phyloP scores from a whole-genome alignment of 176 grass and related monocot species.

The Juncus effusus region DNA sequence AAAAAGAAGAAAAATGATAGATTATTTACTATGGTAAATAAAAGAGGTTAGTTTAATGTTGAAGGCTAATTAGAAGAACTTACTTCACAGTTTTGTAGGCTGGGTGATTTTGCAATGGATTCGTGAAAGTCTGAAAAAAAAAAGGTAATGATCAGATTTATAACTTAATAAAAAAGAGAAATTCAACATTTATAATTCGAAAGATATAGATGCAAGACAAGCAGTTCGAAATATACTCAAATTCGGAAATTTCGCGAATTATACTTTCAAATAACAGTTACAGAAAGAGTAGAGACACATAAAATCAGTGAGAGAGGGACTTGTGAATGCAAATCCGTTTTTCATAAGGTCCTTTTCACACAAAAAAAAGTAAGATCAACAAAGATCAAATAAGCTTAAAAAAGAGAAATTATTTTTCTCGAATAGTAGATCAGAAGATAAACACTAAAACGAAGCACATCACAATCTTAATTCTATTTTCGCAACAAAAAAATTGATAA shows the following conservation, averaged over 20 bases:
- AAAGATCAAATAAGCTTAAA: constrained; percentile 21
- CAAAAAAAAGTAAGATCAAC: constrained; percentile 17
- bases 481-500: too few relatives aligned
- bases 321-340: not conserved
- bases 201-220: not conserved
- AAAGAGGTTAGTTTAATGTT: not conserved
- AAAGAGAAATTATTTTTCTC: not conserved
- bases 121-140: constrained; percentile 65
- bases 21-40: not conserved
- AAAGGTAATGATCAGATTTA: constrained; percentile 28
- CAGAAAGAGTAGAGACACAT: too few relatives aligned
- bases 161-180: constrained; percentile 23
- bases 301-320: not conserved
- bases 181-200: constrained; percentile 2
- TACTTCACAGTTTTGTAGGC: constrained; percentile 94
- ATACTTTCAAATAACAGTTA: too few relatives aligned
- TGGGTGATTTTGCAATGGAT: constrained; percentile 81
- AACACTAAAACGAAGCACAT: too few relatives aligned
- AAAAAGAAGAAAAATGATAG: constrained; percentile 7
- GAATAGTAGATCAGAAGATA: too few relatives aligned
- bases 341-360: constrained; percentile 11
- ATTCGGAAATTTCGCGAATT: too few relatives aligned
- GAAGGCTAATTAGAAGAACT: constrained; percentile 22
- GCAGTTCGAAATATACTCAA: not conserved
- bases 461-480: too few relatives aligned